Base-by-base conservation (phyloP, 768 basidiomycete species). In the Cubamyces sp. region DNA sequence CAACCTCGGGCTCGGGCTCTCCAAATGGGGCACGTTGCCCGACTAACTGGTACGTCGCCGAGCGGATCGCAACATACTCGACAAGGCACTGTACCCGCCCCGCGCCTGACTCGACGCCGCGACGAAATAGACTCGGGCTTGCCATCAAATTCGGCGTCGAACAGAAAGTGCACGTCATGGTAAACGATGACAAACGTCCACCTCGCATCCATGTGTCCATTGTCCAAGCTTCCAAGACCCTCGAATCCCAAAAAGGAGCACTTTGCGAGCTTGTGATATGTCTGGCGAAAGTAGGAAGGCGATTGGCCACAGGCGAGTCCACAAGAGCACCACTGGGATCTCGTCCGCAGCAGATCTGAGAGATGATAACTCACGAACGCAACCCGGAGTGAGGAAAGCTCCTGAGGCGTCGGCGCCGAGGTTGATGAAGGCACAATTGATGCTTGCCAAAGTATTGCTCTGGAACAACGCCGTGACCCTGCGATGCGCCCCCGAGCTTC, bases 371-470 rank as follows among this genome's bases (percentile, higher is more conserved):
- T 42, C 41, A 39, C 19, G 34, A 57, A 49, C 39, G 37, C 15
- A 46, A 25, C 14, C 57, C 57, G 26, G 49, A 18, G 25, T n/a
- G 41, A 43, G 8, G 5, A 21, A 14, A 18, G 11, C 57, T 59
- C 57, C 57, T 59, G 57, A 59, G 49, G 26, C 40, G 46, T 47
- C 45, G 43, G 45, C 55, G 57, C 48, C 57, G 49, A 37, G 30
- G 26, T 28, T 59, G 57, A 59, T 59, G 42, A 39, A 34, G 34
- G 34, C 34, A 37, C 46, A 25, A 25, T 4, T 37, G 40, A 51
- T n/a, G n/a, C n/a, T 19, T 26, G 34, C 5, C 18, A 3, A 19
- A 47, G 46, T 18, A 55, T 51, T 23, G 49, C 57, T 34, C 28
- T 51, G 48, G 57, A 50, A 51, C 57, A 16, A 34, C 5, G 11